Conservation (phyloP, 2,329 filamentous ascomycete genomes). For the Alternaria dauci region DNA sequence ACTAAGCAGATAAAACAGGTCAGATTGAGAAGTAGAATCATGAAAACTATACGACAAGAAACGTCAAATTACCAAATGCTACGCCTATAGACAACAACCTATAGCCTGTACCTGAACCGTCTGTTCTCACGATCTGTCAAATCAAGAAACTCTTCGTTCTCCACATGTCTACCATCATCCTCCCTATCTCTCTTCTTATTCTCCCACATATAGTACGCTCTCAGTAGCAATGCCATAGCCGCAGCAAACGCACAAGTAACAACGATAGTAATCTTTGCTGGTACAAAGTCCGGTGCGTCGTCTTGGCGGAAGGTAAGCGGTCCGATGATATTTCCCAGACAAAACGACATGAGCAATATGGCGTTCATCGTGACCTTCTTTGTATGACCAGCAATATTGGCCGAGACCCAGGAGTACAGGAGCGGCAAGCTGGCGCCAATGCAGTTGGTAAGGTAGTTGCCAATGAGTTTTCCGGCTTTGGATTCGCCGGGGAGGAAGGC, state of each 20-base stretch:
- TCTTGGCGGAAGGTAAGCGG: slow-evolving; percentile 53
- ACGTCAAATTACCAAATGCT: not conserved
- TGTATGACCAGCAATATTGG: slow-evolving; percentile 53
- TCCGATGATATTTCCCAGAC: slow-evolving; percentile 53
- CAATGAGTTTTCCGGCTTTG: slow-evolving; percentile 36
- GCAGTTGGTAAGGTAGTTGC: slow-evolving; percentile 58
- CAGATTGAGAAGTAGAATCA: not conserved
- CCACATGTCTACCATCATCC: slow-evolving; percentile 14
- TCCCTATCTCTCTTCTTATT: slow-evolving; percentile 41
- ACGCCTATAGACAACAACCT: not conserved
- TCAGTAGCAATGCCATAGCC: slow-evolving; percentile 52
- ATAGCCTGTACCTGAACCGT: slow-evolving; percentile 31
- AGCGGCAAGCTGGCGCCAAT: slow-evolving; percentile 46
- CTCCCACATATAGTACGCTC: slow-evolving; percentile 36
- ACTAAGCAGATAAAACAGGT: not conserved
- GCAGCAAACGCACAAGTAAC: slow-evolving; percentile 44
- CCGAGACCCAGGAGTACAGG: slow-evolving; percentile 55
- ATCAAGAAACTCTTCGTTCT: slow-evolving; percentile 48
- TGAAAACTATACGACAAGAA: not conserved
- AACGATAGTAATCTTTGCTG: slow-evolving; percentile 57
- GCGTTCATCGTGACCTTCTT: slow-evolving; percentile 67
- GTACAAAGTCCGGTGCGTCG: slow-evolving; percentile 47
- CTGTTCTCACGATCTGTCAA: slow-evolving; percentile 49
- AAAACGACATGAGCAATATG: slow-evolving; percentile 54
- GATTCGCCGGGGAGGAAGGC: slow-evolving; percentile 27